These are phyloP conservation scores for Pleurotus citrinopileatus DNA, from an alignment of 768 basidiomycete genomes.

Conservation along the genomic window DNA sequence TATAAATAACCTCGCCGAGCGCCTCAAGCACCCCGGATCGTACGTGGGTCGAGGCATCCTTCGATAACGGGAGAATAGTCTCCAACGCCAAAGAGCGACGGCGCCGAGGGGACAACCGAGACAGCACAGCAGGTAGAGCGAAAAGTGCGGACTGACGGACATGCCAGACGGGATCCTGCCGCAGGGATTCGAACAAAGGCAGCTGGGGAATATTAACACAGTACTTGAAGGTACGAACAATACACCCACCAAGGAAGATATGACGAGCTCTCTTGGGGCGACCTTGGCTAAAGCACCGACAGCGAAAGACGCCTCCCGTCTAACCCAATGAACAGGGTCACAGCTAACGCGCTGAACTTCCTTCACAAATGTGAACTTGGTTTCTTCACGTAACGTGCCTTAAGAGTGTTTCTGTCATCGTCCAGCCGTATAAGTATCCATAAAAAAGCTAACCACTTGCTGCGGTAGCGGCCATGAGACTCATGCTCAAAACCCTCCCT, in stretches of 20 bases:
- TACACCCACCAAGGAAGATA: slow-evolving; percentile 54
- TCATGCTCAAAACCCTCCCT: slow-evolving; percentile 90
- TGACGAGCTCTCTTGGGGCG: slow-evolving; percentile 71
- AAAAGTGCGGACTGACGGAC: slow-evolving; percentile 89
- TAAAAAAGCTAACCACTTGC: slow-evolving; percentile 47
- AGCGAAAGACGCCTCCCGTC: slow-evolving; percentile 85
- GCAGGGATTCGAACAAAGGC: slow-evolving; percentile 71
- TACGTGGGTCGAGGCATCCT: slow-evolving; percentile 64
- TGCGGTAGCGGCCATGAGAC: slow-evolving; percentile 84
- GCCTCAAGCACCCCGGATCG: slow-evolving; percentile 81
- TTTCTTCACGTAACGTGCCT: slow-evolving; percentile 57
- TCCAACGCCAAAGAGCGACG: slow-evolving; percentile 66
- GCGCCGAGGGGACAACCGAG: slow-evolving; percentile 54
- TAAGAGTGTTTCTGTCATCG: slow-evolving; percentile 2
- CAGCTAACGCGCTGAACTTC: slow-evolving; percentile 69
- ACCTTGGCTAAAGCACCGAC: slow-evolving; percentile 87
- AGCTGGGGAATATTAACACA: slow-evolving; percentile 45
- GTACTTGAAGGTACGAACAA: background rate
- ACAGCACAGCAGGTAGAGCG: slow-evolving; percentile 76
- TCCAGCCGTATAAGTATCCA: slow-evolving; percentile 7
- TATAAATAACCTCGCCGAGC: slow-evolving; percentile 84
- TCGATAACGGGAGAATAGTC: slow-evolving; percentile 58
- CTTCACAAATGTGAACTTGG: slow-evolving; percentile 62
- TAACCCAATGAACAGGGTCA: slow-evolving; percentile 74
- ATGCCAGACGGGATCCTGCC: slow-evolving; percentile 69